Conservation (phyloP, 2,329 filamentous ascomycete genomes). For the Arthrobotrys entomopaga region DNA sequence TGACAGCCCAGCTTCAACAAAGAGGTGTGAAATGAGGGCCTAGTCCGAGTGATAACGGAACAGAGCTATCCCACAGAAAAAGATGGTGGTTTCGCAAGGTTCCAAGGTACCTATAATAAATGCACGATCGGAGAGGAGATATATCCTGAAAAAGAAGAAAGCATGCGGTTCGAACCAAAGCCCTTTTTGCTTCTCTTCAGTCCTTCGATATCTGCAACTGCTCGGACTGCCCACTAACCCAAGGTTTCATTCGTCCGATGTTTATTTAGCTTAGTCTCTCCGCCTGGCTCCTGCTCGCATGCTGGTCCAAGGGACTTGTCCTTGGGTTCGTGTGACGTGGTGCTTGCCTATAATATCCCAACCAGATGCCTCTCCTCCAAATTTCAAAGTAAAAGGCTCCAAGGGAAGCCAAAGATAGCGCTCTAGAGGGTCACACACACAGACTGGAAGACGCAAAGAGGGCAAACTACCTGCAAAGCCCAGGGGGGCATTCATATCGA, state of each 20-base stretch:
- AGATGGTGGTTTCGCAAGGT: constrained; percentile 18
- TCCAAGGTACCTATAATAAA: constrained; percentile 23
- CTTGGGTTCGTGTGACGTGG: constrained; percentile 54
- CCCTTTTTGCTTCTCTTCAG: constrained; percentile 8
- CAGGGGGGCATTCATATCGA: constrained; percentile 28
- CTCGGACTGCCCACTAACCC: constrained; percentile 28
- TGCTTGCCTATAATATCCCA: constrained; percentile 40
- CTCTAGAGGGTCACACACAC: constrained; percentile 14
- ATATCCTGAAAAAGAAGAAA: constrained; percentile 32
- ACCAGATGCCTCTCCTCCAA: constrained; percentile 9
- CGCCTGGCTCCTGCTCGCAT: constrained; percentile 8
- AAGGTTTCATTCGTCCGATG: constrained; percentile 50
- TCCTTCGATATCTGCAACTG: constrained; percentile 8
- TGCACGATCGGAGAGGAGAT: constrained; percentile 31
- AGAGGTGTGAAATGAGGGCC: constrained; percentile 19
- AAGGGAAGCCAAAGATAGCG: constrained; percentile 13
- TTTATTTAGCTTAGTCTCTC: constrained; percentile 33
- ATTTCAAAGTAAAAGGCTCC: constrained; percentile 18
- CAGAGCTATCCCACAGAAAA: constrained; percentile 19
- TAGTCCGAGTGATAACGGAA: constrained; percentile 48
- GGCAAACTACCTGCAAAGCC: constrained; percentile 8
- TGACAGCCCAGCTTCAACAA: constrained; percentile 24
- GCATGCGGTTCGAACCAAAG: constrained; percentile 17
- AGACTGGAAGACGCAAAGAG: constrained; percentile 13
- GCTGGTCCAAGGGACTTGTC: constrained; percentile 30